These are phyloP conservation scores for Termitomyces sp. DNA, from an alignment of 1,284 basidiomycete genomes.

Conservation along the genomic window DNA sequence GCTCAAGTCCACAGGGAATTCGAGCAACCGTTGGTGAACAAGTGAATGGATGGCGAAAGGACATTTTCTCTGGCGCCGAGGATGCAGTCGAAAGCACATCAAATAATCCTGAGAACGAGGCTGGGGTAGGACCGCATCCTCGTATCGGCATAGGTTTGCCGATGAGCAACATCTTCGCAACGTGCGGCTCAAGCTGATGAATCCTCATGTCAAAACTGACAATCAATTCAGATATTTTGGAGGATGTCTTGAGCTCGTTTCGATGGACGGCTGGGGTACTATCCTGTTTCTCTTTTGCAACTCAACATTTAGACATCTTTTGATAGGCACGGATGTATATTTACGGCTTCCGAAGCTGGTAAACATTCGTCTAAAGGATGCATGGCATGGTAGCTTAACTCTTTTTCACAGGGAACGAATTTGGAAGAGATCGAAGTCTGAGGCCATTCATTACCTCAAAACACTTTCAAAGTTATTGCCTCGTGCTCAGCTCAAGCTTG, in stretches of 20 bases:
- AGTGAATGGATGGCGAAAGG: slow-evolving; percentile 43
- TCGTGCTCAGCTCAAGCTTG: slow-evolving; percentile 85
- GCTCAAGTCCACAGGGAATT: slow-evolving; percentile 57
- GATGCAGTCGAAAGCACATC: slow-evolving; percentile 18
- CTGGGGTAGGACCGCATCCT: slow-evolving; percentile 49
- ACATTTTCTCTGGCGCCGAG: slow-evolving; percentile 1
- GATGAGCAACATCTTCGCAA: slow-evolving; percentile 83
- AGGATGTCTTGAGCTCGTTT: slow-evolving; percentile 76
- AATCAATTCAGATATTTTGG: slow-evolving; percentile 63
- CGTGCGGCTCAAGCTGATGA: slow-evolving; percentile 38
- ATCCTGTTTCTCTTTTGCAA: background rate
- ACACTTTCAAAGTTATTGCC: slow-evolving; percentile 52
- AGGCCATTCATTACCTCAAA: background rate
- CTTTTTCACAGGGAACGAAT: slow-evolving; percentile 62
- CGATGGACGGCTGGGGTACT: slow-evolving; percentile 77
- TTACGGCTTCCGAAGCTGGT: slow-evolving; percentile 78
- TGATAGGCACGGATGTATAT: slow-evolving; percentile 74
- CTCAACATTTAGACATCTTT: slow-evolving; percentile 4
- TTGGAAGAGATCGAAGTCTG: slow-evolving; percentile 77
- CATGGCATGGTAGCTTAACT: slow-evolving; percentile 6
- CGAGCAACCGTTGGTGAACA: slow-evolving; percentile 76
- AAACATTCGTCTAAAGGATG: slow-evolving; percentile 25
- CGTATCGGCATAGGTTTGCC: slow-evolving; percentile 77
- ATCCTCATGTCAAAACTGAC: background rate
- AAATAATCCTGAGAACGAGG: slow-evolving; percentile 39